Percentiles rank a stretch among this genome's conserved stretches.
These are phyloP conservation scores for Halenospora varia DNA, from an alignment of 495 filamentous ascomycete species.

Conservation along the genomic window DNA sequence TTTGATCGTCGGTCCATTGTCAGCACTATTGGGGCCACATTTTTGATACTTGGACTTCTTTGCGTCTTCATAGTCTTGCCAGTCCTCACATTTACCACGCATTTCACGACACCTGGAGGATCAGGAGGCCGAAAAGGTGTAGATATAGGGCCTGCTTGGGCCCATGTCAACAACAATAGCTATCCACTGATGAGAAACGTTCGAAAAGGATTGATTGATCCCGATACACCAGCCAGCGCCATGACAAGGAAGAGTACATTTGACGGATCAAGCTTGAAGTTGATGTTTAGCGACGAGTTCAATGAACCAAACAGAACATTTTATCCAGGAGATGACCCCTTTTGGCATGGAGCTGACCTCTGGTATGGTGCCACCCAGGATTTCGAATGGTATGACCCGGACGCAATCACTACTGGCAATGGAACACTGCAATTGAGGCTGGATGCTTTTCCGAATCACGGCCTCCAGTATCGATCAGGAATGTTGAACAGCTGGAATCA, in stretches of 20 bases:
- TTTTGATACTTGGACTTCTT: slow-evolving; percentile 38
- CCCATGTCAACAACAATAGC: slow-evolving; percentile 30
- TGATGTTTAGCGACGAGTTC: slow-evolving; percentile 77
- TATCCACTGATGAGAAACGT: slow-evolving; percentile 55
- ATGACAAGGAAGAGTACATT: slow-evolving; percentile 48
- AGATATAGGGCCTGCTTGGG: slow-evolving; percentile 26
- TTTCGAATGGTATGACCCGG: slow-evolving; percentile 81
- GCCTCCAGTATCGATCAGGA: slow-evolving; percentile 63
- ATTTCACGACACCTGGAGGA: slow-evolving; percentile 20
- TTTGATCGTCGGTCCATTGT: slow-evolving; percentile 33
- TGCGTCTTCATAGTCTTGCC: slow-evolving; percentile 43
- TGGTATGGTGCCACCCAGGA: slow-evolving; percentile 63
- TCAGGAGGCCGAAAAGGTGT: slow-evolving; percentile 2
- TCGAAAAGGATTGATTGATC: slow-evolving; percentile 61
- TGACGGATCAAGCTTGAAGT: slow-evolving; percentile 55
- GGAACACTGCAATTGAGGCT: slow-evolving; percentile 66
- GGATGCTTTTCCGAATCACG: slow-evolving; percentile 62
- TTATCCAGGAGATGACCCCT: slow-evolving; percentile 71
- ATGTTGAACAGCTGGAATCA: slow-evolving; percentile 84
- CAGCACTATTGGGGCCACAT: slow-evolving; percentile 36
- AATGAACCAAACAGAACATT: slow-evolving; percentile 66
- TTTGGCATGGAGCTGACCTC: slow-evolving; percentile 38
- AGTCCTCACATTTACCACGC: slow-evolving; percentile 34
- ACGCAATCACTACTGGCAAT: slow-evolving; percentile 63
- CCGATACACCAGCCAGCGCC: slow-evolving; percentile 62